Percentiles rank a stretch among this genome's conserved stretches.
Evolutionary conservation across 2,329 filamentous ascomycete genomes (phyloP).

Genomic region (Helotiales sp.): DNA sequence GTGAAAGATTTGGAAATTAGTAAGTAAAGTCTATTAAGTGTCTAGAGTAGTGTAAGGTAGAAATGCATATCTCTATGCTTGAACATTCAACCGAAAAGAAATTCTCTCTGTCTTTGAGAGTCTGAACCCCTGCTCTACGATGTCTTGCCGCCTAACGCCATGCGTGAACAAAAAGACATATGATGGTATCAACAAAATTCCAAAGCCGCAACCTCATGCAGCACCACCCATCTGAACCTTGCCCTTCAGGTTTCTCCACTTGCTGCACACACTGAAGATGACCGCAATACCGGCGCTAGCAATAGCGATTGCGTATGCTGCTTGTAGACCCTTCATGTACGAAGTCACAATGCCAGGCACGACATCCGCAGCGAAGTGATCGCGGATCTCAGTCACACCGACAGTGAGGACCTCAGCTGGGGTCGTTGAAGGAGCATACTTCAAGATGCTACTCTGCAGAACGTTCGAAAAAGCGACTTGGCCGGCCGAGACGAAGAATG

Average conservation of each 20-base stretch:
- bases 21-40: not conserved
- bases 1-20: not conserved
- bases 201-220: conserved; percentile 21
- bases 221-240: conserved; percentile 35
- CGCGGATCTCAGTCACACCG: conserved; percentile 61
- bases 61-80: not conserved
- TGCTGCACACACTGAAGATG: conserved; percentile 44
- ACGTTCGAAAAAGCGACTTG: conserved; percentile 55
- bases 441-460: conserved; percentile 46
- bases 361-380: conserved; percentile 53
- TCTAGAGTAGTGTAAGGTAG: not conserved
- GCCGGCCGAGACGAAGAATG: conserved; percentile 55
- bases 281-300: conserved; percentile 52
- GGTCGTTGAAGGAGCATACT: conserved; percentile 46
- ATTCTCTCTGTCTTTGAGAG: not conserved
- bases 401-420: conserved; percentile 47
- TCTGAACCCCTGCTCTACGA: not conserved
- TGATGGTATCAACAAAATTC: not conserved
- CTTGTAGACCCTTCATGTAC: conserved; percentile 69
- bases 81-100: not conserved
- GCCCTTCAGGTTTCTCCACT: conserved; percentile 45
- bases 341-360: conserved; percentile 60
- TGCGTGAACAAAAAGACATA: not conserved
- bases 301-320: conserved; percentile 62
- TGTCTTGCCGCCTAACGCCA: not conserved